phyloP scores from a whole-genome alignment of 2,329 filamentous ascomycete genomes.

The Cyphellophora europaea region DNA sequence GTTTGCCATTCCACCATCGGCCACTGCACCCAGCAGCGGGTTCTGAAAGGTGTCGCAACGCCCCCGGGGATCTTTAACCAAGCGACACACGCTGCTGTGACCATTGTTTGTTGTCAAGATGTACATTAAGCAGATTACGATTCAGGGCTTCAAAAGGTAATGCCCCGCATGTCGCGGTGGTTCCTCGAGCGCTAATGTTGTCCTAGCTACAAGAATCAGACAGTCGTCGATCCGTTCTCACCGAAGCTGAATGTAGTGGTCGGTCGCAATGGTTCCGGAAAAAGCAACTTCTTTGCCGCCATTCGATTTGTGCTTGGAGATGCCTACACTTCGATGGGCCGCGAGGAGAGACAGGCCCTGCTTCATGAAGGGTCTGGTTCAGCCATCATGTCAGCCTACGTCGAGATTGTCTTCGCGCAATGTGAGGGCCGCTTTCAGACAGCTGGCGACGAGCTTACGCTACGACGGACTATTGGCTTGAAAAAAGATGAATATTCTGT shows the following conservation, averaged over 20 bases:
- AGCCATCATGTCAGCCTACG: constrained; percentile 98
- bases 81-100: no score
- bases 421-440: constrained; percentile 91
- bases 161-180: constrained; percentile 8
- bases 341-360: constrained; percentile 89
- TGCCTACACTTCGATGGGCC: constrained; percentile 90
- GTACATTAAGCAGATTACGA: constrained; percentile 99
- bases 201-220: constrained; percentile 95
- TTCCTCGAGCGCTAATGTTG: constrained; percentile 11
- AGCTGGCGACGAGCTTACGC: constrained; percentile 77
- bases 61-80: no score
- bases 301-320: constrained; percentile 98
- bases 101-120: constrained; percentile 51
- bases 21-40: no score
- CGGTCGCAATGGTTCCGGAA: constrained; percentile 96
- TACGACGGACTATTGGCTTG: constrained; percentile 87
- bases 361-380: constrained; percentile 98
- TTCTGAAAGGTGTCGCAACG: no score
- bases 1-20: no score
- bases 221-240: constrained; percentile 95
- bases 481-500: constrained; percentile 99
- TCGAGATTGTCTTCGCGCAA: constrained; percentile 98
- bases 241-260: constrained; percentile 97
- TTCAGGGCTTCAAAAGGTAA: constrained; percentile 98
- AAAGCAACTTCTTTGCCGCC: constrained; percentile 99